A percentile compares a stretch with the other conserved stretches of the same genome.
These are phyloP conservation scores for Tolypocladium tropicale DNA, from an alignment of 2,329 filamentous ascomycete species.

Conservation along the genomic window DNA sequence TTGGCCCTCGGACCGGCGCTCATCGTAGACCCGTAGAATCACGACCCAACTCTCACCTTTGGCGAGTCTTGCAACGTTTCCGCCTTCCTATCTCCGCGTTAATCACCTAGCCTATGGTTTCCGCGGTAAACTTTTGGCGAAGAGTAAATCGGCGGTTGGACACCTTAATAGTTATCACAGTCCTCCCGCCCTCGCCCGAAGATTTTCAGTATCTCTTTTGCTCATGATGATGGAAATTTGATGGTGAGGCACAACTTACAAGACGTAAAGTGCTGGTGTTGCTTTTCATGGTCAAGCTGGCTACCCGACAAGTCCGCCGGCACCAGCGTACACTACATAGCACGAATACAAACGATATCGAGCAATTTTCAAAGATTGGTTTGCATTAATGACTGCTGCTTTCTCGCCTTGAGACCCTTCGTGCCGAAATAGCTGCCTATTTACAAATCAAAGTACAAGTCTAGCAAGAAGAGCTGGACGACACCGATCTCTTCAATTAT, in stretches of 20 bases:
- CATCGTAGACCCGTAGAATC: background rate
- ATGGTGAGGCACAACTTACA: constrained; percentile 83
- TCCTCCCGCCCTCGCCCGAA: constrained; percentile 61
- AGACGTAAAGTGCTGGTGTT: no score
- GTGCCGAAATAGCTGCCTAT: background rate
- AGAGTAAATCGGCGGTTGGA: constrained; percentile 52
- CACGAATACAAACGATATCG: no score
- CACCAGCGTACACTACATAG: no score
- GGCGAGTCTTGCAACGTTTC: constrained; percentile 10
- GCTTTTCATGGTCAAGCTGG: no score
- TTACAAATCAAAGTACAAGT: background rate
- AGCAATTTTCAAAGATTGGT: background rate
- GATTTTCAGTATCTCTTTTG: constrained; percentile 51
- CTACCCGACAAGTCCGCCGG: no score
- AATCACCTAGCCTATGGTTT: constrained; percentile 61
- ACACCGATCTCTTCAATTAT: background rate
- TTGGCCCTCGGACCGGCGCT: background rate
- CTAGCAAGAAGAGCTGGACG: background rate
- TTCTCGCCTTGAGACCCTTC: background rate
- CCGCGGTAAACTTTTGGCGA: constrained; percentile 91
- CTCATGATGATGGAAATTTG: constrained; percentile 68
- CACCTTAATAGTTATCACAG: constrained; percentile 32
- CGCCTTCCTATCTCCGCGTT: constrained; percentile 87
- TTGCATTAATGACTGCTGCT: background rate
- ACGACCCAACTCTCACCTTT: background rate